phyloP scores from a whole-genome alignment of 148 eudicot species.

The Pharnaceum exiguum region DNA sequence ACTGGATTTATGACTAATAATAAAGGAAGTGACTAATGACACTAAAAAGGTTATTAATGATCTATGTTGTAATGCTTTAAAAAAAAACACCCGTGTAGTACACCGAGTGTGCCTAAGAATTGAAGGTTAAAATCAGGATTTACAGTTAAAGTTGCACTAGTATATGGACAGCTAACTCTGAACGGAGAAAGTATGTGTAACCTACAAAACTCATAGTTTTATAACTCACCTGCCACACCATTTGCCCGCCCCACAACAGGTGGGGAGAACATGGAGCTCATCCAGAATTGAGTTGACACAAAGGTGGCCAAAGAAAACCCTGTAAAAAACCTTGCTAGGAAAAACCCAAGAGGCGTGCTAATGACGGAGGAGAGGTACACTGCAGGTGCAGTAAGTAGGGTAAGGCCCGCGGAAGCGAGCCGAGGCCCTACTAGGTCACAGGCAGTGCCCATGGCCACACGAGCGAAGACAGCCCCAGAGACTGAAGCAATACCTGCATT shows the following conservation, averaged over 20 bases:
- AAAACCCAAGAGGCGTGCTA: slow-evolving; percentile 29
- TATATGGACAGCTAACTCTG: too few species aligned
- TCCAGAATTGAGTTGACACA: slow-evolving; percentile 89
- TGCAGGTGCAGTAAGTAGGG: slow-evolving; percentile 66
- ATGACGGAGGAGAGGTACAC: slow-evolving; percentile 45
- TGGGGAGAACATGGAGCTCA: slow-evolving; percentile 88
- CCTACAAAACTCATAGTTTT: too few species aligned
- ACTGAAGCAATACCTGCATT: slow-evolving; percentile 84
- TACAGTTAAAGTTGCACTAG: too few species aligned
- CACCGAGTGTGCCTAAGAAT: too few species aligned
- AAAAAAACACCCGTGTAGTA: too few species aligned
- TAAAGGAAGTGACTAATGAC: too few species aligned
- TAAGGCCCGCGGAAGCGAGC: slow-evolving; percentile 58
- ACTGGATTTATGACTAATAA: too few species aligned
- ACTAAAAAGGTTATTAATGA: too few species aligned
- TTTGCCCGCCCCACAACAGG: slow-evolving; percentile 69
- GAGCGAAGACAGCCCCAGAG: slow-evolving; percentile 72
- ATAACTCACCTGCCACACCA: too few species aligned
- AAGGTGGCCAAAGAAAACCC: slow-evolving; percentile 89
- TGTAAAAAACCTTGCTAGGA: slow-evolving; percentile 60
- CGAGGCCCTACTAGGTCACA: slow-evolving; percentile 82
- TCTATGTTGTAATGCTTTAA: too few species aligned
- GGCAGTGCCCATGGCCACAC: slow-evolving; percentile 73
- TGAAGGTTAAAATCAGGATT: too few species aligned
- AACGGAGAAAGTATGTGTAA: too few species aligned